Percentiles rank a stretch among this genome's conserved stretches.
phyloP scores from a whole-genome alignment of 2,329 filamentous ascomycete species.

The Fusarium temperatum region DNA sequence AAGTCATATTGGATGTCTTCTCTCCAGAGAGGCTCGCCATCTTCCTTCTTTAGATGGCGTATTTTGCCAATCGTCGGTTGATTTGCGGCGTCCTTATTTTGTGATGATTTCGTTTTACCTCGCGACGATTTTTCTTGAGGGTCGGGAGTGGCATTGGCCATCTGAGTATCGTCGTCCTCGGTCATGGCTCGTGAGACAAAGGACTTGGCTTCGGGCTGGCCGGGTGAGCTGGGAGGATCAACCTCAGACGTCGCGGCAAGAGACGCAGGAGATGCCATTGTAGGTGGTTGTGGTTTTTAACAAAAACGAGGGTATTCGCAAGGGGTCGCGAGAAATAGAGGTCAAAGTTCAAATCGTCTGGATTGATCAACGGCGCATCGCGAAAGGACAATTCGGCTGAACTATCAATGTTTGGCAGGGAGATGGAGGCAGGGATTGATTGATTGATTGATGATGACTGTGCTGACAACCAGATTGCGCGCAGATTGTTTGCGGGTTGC shows the following conservation, averaged over 20 bases:
- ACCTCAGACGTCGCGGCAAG: conserved; percentile 55
- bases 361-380: conserved; percentile 36
- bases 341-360: conserved; percentile 9
- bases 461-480: conserved; percentile 19
- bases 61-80: conserved; percentile 71
- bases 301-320: conserved; percentile 14
- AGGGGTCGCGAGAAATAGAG: not conserved
- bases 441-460: conserved; percentile 16
- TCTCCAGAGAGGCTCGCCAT: conserved; percentile 86
- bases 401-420: conserved; percentile 18
- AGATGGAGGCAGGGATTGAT: conserved; percentile 13
- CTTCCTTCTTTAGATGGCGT: conserved; percentile 85
- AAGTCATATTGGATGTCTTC: conserved; percentile 92
- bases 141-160: conserved; percentile 56
- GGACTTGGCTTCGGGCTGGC: conserved; percentile 54
- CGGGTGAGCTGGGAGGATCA: conserved; percentile 58
- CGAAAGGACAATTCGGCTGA: conserved; percentile 9
- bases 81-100: conserved; percentile 48
- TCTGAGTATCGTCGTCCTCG: conserved; percentile 59
- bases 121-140: conserved; percentile 52
- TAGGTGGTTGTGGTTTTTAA: conserved; percentile 14
- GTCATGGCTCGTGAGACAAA: conserved; percentile 56
- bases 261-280: conserved; percentile 54
- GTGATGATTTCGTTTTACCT: conserved; percentile 48
- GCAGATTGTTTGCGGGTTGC: conserved; percentile 22